Evolutionary conservation across 2,329 filamentous ascomycete species (phyloP), one percentile per base, ranked within the genome.

Genomic region (Microsporum audouinii): DNA sequence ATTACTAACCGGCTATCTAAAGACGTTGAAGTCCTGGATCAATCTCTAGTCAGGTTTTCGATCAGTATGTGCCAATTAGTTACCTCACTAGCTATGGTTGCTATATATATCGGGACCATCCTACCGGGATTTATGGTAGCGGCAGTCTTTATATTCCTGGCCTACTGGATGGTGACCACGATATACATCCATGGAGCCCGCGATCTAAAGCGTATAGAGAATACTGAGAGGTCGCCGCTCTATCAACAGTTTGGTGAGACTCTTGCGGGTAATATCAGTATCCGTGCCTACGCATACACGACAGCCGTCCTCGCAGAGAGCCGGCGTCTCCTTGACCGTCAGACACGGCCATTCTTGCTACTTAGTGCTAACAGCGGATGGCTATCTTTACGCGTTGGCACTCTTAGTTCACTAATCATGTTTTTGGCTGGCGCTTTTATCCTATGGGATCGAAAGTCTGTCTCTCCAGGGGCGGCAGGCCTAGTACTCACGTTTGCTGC

Each of bases 1-100:
- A 77, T 96, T 64, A 96, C 96, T 88, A 96, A 96, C 71, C 84
- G 91, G 5, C 80, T 96, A 63, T 95, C 91, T 0, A 89, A 89
- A 1, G 91, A 96, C 68, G 92, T 96, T 74, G 88, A 88, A 33
- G 91, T 89, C 58, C 82, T 96, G 0, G 91, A 96, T 68, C 31
- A 17, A n/a, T n/a, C 7, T 5, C 51, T 56, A 17, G 34, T 36
- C 34, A 36, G 1, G 34, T 36, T 2, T 10, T 17, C 51, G 3
- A 29, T 56, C 14, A 36, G 31, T 36, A n/a, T 36, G 17, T 29
- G n/a, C 14, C 31, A 56, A 2, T 31, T 56, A 29, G n/a, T 29
- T 56, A 17, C 14, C 31, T 27, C n/a, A 17, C 10, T 34, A 29
- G 14, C 31, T 36, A 27, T 56, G 31, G 51, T 56, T 56, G 14